Evolutionary conservation across 148 eudicot genomes (phyloP).

Genomic region (Cornus florida): DNA sequence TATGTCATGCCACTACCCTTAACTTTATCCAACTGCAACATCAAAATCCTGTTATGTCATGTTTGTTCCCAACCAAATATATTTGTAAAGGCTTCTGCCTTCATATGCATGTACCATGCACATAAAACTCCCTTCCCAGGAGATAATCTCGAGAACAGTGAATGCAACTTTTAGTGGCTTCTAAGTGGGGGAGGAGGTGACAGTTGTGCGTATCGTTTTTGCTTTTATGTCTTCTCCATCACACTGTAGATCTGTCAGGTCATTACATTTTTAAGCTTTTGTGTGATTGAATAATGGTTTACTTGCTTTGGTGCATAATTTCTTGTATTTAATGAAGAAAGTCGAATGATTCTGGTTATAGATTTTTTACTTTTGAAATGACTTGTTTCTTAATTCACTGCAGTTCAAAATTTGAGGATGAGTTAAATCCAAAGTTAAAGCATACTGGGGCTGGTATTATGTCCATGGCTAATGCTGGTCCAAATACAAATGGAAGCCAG

Average conservation of each 20-base stretch:
- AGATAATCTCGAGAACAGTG: too few species aligned
- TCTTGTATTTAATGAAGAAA: background rate
- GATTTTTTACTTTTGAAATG: slow-evolving; percentile 4
- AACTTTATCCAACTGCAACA: too few species aligned
- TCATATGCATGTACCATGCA: too few species aligned
- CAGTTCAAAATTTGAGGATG: slow-evolving; percentile 84
- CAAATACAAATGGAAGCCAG: slow-evolving; percentile 96
- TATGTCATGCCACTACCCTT: too few species aligned
- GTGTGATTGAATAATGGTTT: background rate
- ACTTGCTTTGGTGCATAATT: background rate
- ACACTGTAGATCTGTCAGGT: background rate
- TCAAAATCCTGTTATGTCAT: too few species aligned
- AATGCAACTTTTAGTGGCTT: too few species aligned
- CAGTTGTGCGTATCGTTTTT: too few species aligned
- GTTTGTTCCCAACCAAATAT: too few species aligned
- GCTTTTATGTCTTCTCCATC: too few species aligned
- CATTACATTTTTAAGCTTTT: background rate
- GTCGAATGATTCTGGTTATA: background rate
- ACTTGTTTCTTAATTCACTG: slow-evolving; percentile 24
- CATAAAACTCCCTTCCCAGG: too few species aligned
- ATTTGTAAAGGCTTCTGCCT: too few species aligned
- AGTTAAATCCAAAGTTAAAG: slow-evolving; percentile 67
- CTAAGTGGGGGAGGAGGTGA: too few species aligned
- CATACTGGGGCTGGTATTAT: slow-evolving; percentile 96
- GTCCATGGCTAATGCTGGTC: slow-evolving; percentile 99